A percentile compares a stretch with the other conserved stretches of the same genome.
These are phyloP conservation scores for Pythium rhizo-oryzae DNA, from an alignment of 352 stramenopile genomes.

Conservation along the genomic window DNA sequence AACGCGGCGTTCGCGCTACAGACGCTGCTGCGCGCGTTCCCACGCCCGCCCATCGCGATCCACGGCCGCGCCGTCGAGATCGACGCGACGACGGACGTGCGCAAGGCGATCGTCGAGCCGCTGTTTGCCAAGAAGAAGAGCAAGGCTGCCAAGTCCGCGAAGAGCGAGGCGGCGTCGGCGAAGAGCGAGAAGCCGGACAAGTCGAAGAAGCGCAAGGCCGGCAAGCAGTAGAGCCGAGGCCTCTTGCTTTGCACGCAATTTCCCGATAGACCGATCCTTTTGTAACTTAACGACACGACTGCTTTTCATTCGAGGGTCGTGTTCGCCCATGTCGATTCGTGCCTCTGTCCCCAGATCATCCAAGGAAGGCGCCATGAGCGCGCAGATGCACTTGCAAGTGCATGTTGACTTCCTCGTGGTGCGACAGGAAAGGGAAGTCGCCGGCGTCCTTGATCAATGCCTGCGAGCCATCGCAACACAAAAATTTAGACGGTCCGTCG, in stretches of 20 bases:
- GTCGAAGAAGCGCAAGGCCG: conserved; percentile 27
- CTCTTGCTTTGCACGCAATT: too few relatives aligned
- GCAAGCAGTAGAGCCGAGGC: conserved; percentile 20
- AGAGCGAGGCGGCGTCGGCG: background rate
- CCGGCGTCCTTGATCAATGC: conserved; percentile 68
- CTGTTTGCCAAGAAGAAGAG: conserved; percentile 51
- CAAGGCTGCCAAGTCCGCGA: conserved; percentile 11
- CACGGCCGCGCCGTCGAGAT: conserved; percentile 48
- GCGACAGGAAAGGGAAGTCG: conserved; percentile 75
- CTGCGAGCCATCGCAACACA: conserved; percentile 23
- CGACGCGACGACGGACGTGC: conserved; percentile 42
- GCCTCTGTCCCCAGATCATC: conserved; percentile 18
- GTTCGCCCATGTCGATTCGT: too few relatives aligned
- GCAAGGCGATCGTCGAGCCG: conserved; percentile 26
- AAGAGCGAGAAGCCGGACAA: conserved; percentile 26
- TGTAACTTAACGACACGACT: conserved; percentile 16
- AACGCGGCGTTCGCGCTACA: conserved; percentile 80
- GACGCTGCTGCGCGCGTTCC: conserved; percentile 73
- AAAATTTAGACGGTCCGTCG: background rate
- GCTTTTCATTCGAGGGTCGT: background rate
- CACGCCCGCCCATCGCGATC: conserved; percentile 53
- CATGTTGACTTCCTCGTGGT: conserved; percentile 76
- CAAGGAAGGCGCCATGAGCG: conserved; percentile 51
- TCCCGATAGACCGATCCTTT: background rate
- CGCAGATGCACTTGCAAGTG: conserved; percentile 76